Evolutionary conservation across 129 eudicot genomes (phyloP), one percentile per base, ranked within the genome.

Genomic region (Scalesia atractyloides): DNA sequence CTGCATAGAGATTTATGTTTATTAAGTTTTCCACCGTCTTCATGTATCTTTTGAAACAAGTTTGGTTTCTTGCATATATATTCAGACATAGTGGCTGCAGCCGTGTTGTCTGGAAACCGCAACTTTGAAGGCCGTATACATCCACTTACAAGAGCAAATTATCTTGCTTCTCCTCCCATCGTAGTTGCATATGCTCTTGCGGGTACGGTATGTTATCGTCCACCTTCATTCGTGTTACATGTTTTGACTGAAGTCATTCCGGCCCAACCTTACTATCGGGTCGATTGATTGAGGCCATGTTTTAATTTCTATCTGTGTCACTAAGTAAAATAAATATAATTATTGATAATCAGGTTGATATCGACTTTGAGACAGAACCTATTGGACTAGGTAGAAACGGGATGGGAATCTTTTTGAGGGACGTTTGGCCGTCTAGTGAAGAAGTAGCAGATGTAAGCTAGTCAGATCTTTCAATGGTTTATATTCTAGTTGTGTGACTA

Each of bases 141-240:
- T 77, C 81, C 81, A 8, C 71, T 69, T 13, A 77, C 76, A 44
- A 77, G 76, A 69, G 76, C 76, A 33, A 77, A 69, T 17, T 69
- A 69, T 49, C 76, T 77, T 48, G 81, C 70, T 59, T 77, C 70
- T 49, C 81, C 76, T 34, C 76, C 81, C 17, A 70, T 77, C 0
- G 81, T 77, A 51, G 81, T 69, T 60, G 81, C 70, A 34, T 77
- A 70, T 70, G 76, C 76, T 33, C 81, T 77, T 60, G 81, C 76
- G 19, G 72, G 81, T 65, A 77, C 70, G 20, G 70, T 77, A 77
- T 51, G n/a, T 48, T 30, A 46, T 17, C 15, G 19, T 65, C 0
- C 61, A 15, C n/a, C 10, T 48, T 68, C 43, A 46, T 66, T 44
- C 37, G 13, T 66, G 56, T 19, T 44, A 0, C 71, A 43, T 46